Base-by-base conservation (phyloP, 192 early-diverging fungal genomes). In the Backusella australiensis region DNA sequence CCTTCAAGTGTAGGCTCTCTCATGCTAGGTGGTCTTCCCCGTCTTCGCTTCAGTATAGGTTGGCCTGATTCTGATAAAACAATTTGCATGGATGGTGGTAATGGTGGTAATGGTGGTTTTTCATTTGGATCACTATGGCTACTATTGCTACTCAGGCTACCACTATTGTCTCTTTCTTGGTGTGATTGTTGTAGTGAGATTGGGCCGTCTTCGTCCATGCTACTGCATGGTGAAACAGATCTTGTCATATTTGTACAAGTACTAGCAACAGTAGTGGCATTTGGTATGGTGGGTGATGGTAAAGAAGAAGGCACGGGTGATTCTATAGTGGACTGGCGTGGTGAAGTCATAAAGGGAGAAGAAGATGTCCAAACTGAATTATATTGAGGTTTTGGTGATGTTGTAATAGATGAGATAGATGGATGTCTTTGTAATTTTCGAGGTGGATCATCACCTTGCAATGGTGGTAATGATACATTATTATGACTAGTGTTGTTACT, bases 401-500 rank as follows among this genome's bases (percentile, higher is more conserved):
- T 63, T n/a, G 67, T 34, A 63, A 63, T 63, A 21, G 68, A 56
- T 35, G 75, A 19, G 14, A 67, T 46, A 34, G 78, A 79, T 21
- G 66, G 67, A 23, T 67, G 66, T 41, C 68, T 53, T 41, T 67
- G 34, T 26, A 79, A 44, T n/a, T 35, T 36, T 66, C 72, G 66
- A 23, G 78, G 78, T 49, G 78, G 78, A 53, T 79, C 78, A n/a
- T 79, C 67, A 34, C 78, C 78, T 34, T 79, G 78, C 8, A 79
- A 26, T 44, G 78, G 78, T 41, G 78, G 78, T 21, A 69, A 69
- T 21, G 41, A 21, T 32, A 71, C 9, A 41, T 46, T 21, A 36
- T 52, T 38, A 63, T 63, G 56, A 63, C 21, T 29, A 4, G 21
- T 11, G 56, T 63, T 63, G 26, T 29, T 53, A 14, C 12, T 44